A percentile compares a stretch with the other conserved stretches of the same genome.
Conservation (phyloP, 441 rosid genomes). For the Corymbia calophylla region DNA sequence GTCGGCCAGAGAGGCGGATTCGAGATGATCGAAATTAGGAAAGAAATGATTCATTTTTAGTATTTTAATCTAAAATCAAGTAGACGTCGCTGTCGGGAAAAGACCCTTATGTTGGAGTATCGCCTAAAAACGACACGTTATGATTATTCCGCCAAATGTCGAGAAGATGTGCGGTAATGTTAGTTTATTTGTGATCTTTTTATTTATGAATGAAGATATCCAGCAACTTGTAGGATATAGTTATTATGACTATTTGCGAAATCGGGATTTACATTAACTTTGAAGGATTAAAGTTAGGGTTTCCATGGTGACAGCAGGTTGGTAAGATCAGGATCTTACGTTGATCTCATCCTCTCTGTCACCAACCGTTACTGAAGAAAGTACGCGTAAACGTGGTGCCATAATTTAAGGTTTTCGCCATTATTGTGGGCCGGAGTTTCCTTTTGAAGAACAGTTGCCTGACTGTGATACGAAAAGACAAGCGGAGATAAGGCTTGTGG, state of each 20-base stretch:
- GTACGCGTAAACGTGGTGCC: not conserved
- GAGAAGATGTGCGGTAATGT: not conserved
- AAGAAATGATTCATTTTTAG: not conserved
- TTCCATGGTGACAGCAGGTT: not conserved
- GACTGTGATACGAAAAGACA: not conserved
- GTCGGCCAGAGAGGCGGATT: not conserved
- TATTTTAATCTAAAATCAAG: not conserved
- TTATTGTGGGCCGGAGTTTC: not conserved
- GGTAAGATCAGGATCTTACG: not conserved
- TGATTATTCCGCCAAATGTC: not conserved
- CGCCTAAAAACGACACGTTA: not conserved
- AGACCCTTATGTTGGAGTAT: not conserved
- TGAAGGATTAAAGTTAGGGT: not conserved
- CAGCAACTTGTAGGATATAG: not conserved
- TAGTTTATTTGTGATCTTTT: not conserved
- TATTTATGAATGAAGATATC: too few relatives aligned
- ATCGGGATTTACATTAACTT: not conserved
- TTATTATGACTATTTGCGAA: not conserved
- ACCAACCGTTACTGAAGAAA: not conserved
- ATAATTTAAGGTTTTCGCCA: not conserved
- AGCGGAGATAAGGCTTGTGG: not conserved
- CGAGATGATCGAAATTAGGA: not conserved
- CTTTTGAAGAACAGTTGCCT: not conserved
- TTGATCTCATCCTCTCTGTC: not conserved
- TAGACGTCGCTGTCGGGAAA: not conserved